Conservation (phyloP, 768 basidiomycete genomes). For the Boletus huronensis region DNA sequence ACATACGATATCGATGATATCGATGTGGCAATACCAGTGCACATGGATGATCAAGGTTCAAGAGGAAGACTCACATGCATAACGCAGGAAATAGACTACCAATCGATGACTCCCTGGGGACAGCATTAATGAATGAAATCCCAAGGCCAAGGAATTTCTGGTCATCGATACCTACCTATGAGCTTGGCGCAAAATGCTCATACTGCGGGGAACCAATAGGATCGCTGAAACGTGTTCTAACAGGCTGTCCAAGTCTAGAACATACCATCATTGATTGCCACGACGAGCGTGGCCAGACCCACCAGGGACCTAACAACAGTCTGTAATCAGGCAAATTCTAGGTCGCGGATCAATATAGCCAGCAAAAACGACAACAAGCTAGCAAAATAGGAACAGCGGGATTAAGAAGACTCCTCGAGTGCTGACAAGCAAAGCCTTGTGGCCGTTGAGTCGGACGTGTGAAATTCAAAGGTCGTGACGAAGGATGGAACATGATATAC, state of each 20-base stretch:
- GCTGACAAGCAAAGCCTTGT: no score
- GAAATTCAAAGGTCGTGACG: no score
- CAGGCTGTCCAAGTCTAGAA: background rate
- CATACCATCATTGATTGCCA: background rate
- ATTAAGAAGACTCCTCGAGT: background rate
- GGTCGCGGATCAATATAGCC: background rate
- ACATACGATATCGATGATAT: background rate
- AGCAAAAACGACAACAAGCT: background rate
- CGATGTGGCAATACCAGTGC: background rate
- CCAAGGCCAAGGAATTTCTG: no score
- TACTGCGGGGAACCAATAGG: background rate
- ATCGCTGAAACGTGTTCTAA: background rate
- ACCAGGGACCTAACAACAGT: background rate
- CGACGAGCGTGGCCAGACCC: background rate
- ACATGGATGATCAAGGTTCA: background rate
- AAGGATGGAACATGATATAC: no score
- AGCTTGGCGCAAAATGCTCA: background rate
- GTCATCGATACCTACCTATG: background rate
- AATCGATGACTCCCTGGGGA: background rate
- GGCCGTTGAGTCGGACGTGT: no score
- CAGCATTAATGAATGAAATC: background rate
- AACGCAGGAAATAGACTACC: background rate
- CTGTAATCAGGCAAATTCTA: background rate
- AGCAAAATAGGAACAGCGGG: background rate
- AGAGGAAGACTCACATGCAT: background rate